Evolutionary conservation across 345 rosid genomes (phyloP).

Genomic region (Linum lewisii): DNA sequence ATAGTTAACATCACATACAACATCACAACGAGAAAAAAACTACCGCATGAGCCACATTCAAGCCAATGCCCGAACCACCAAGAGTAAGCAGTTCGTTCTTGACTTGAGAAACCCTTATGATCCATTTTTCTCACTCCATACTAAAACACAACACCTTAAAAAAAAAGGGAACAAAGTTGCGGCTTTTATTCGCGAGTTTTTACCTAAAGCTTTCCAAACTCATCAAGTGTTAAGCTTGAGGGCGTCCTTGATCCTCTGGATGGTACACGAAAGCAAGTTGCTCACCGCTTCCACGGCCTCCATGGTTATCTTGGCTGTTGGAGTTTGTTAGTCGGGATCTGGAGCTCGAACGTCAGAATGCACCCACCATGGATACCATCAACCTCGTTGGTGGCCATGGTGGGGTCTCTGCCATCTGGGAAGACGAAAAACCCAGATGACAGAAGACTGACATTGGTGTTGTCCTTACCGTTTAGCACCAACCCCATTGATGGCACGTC

Average conservation of each 20-base stretch:
- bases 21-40: too few species aligned
- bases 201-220: background rate
- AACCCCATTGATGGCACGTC: constrained; percentile 29
- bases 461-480: constrained; percentile 43
- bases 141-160: constrained; percentile 1
- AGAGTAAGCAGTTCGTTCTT: constrained; percentile 35
- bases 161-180: too few species aligned
- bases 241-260: constrained; percentile 47
- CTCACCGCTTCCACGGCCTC: constrained; percentile 53
- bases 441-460: constrained; percentile 31
- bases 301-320: constrained; percentile 33
- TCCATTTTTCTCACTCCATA: background rate
- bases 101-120: constrained; percentile 20
- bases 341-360: constrained; percentile 46
- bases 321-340: constrained; percentile 39
- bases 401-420: constrained; percentile 24
- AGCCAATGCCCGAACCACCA: constrained; percentile 42
- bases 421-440: constrained; percentile 55
- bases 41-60: too few species aligned
- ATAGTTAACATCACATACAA: too few species aligned
- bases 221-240: constrained; percentile 12
- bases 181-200: too few species aligned
- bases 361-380: constrained; percentile 20
- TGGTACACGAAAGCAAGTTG: constrained; percentile 48
- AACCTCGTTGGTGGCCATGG: constrained; percentile 2